A percentile compares a stretch with the other conserved stretches of the same genome.
Evolutionary conservation across 805 yeast species (phyloP).

Genomic region (Alloascoidea hylecoeti): DNA sequence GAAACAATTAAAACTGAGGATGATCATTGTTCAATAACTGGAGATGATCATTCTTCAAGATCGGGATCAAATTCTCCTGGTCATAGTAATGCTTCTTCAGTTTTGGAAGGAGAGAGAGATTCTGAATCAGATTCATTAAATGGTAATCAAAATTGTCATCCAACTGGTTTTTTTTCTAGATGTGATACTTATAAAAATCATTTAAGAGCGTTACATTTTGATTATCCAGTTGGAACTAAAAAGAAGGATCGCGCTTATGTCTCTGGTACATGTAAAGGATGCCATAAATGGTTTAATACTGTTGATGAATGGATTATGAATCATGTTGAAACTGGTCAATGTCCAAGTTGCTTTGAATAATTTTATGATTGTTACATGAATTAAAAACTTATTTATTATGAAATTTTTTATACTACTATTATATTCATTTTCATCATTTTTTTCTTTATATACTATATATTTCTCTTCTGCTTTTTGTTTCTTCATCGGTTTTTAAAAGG

Average conservation of each 20-base stretch:
- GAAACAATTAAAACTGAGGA: conserved; percentile 1
- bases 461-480: no score
- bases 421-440: no score
- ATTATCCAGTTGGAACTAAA: conserved; percentile 76
- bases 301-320: conserved; percentile 70
- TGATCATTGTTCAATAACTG: no score
- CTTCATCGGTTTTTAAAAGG: no score
- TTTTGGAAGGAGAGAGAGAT: conserved; percentile 7
- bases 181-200: conserved; percentile 91
- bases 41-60: conserved; percentile 5
- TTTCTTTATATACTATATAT: no score
- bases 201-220: conserved; percentile 78
- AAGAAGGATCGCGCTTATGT: conserved; percentile 60
- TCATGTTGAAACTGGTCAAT: conserved; percentile 41
- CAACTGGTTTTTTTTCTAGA: conserved; percentile 73
- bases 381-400: no score
- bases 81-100: conserved; percentile 2
- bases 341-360: conserved; percentile 5
- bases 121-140: conserved; percentile 1
- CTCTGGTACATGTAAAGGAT: conserved; percentile 65
- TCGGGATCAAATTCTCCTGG: conserved; percentile 10
- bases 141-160: conserved; percentile 38
- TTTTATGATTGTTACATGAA: neutral
- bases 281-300: conserved; percentile 47
- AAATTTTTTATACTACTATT: no score